Conservation (phyloP, 495 filamentous ascomycete species). For the Trichoderma asperelloides region DNA sequence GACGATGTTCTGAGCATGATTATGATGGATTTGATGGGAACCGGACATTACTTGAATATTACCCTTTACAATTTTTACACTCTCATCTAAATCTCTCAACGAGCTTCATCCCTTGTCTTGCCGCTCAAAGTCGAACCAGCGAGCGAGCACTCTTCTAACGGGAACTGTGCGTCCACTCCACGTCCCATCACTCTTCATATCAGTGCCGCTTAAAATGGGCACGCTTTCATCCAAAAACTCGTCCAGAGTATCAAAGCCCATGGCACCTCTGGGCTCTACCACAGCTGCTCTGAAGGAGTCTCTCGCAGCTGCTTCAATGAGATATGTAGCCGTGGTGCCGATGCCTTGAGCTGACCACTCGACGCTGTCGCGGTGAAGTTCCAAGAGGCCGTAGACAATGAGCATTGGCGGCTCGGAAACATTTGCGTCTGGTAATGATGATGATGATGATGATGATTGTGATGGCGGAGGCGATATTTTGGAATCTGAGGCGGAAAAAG, state of each 20-base stretch:
- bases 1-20: not conserved
- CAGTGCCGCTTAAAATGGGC: conserved; percentile 54
- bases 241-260: conserved; percentile 12
- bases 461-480: conserved; percentile 19
- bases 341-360: conserved; percentile 83
- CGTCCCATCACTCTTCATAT: conserved; percentile 44
- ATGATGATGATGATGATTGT: not conserved
- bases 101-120: not conserved
- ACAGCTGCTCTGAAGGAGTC: conserved; percentile 24
- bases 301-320: conserved; percentile 57
- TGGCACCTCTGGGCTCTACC: conserved; percentile 21
- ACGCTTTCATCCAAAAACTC: conserved; percentile 46
- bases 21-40: not conserved
- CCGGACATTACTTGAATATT: not conserved
- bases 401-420: conserved; percentile 29
- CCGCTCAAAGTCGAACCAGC: conserved; percentile 62
- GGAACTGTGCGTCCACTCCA: conserved; percentile 64
- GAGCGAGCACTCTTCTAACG: conserved; percentile 50
- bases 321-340: conserved; percentile 53
- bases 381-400: conserved; percentile 56
- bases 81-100: too few species aligned
- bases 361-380: conserved; percentile 59
- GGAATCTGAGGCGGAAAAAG: conserved; percentile 30
- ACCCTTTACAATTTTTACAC: not conserved
- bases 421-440: not conserved